Conservation (phyloP, 352 stramenopile species). For the Globisporangium camurandrum region DNA sequence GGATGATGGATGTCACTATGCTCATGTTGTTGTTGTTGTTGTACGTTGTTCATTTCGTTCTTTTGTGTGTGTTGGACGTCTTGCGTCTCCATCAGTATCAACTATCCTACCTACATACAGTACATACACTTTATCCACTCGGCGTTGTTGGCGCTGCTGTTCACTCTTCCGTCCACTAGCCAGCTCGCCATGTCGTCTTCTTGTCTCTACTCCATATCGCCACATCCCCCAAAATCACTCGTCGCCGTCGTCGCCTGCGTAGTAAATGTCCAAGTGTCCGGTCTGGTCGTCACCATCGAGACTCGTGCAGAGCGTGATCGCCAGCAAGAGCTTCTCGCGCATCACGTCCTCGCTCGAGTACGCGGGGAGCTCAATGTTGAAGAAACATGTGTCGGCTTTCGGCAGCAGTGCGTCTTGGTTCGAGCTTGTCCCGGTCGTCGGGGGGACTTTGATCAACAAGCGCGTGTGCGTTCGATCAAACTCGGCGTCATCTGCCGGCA, state of each 20-base stretch:
- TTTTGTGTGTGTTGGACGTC: too few species aligned
- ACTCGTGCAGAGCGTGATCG: slow-evolving; percentile 77
- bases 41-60: too few species aligned
- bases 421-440: slow-evolving; percentile 16
- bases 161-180: too few species aligned
- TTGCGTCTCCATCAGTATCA: too few species aligned
- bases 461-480: slow-evolving; percentile 73
- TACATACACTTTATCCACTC: too few species aligned
- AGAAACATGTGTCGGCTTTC: slow-evolving; percentile 81
- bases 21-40: too few species aligned
- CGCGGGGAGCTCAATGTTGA: slow-evolving; percentile 76
- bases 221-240: slow-evolving; percentile 18
- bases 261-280: slow-evolving; percentile 64
- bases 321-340: slow-evolving; percentile 57
- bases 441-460: slow-evolving; percentile 61
- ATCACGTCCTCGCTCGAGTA: slow-evolving; percentile 69
- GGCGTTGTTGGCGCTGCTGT: too few species aligned
- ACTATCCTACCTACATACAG: too few species aligned
- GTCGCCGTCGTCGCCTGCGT: slow-evolving; percentile 48
- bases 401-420: slow-evolving; percentile 55
- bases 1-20: too few species aligned
- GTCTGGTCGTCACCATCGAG: slow-evolving; percentile 75
- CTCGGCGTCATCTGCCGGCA: slow-evolving; percentile 69
- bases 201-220: background rate
- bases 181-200: too few species aligned